Conservation (phyloP, 129 eudicot genomes). For the Artemisia annua region DNA sequence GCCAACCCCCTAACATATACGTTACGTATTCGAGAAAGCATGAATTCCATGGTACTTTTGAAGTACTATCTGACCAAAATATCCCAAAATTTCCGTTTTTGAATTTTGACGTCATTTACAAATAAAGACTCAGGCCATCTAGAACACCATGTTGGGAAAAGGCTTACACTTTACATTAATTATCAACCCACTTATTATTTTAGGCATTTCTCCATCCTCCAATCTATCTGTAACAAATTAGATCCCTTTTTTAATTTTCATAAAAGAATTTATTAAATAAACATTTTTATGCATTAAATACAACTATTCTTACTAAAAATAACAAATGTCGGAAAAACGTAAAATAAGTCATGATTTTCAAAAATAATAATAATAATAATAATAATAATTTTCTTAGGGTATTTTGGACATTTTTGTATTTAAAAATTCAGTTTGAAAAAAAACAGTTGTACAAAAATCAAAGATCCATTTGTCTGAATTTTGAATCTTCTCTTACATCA, state of each 20-base stretch:
- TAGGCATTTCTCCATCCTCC: neutral
- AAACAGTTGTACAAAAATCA: constrained; percentile 23
- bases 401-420: too few relatives aligned
- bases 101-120: constrained; percentile 7
- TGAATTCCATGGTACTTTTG: neutral
- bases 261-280: neutral
- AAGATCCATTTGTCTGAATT: constrained; percentile 34
- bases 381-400: too few relatives aligned
- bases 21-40: neutral
- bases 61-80: constrained; percentile 2
- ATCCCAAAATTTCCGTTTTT: constrained; percentile 8
- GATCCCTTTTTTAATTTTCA: neutral
- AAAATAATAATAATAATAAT: too few relatives aligned
- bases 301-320: neutral
- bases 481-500: constrained; percentile 26
- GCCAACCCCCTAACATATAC: too few relatives aligned
- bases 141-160: constrained; percentile 20
- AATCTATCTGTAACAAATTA: neutral
- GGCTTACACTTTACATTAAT: neutral
- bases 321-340: too few relatives aligned
- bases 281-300: neutral
- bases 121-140: constrained; percentile 11
- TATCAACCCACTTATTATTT: neutral
- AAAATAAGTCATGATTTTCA: too few relatives aligned
- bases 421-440: neutral